Base-by-base conservation (phyloP, 2,329 filamentous ascomycete genomes). In the Neoascochyta sp. region DNA sequence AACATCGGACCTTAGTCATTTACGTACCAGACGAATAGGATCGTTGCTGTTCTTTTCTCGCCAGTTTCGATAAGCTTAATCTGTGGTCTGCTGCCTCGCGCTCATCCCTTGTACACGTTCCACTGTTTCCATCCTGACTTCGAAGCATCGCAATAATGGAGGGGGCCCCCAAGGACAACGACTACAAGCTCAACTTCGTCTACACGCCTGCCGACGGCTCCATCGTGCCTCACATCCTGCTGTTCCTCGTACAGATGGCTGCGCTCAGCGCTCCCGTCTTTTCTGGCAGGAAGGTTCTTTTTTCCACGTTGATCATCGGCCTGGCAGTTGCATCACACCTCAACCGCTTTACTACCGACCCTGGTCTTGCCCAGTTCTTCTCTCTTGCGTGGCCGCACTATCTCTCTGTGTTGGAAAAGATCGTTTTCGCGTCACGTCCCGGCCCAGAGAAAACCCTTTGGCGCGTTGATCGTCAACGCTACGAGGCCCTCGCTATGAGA, bases 351-450 rank as follows among this genome's bases (percentile, higher is more conserved):
- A 34, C 24, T 14, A 16, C 34, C 12, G 20, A 40, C 14, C n/a
- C 22, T 7, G 27, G 9, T 3, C 10, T 11, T 3, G 36, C 40
- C n/a, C 29, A 40, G 14, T 23, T 31, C 4, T 29, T 18, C 16
- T 24, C 26, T 9, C 18, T 43, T 6, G 19, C 20, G 3, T 43
- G 40, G 40, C 24, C 40, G 9, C 16, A 30, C 26, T 43, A 25
- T 12, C 29, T 43, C 10, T 25, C 28, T 4, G 39, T 36, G 16
- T 9, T 43, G 4, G 36, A 36, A 19, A 39, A 40, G 16, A 7
- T 20, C 18, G 14, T 43, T 6, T 23, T 17, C 16, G 12, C 22
- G 4, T 19, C 19, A 14, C n/a, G n/a, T n/a, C 3, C 22, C 11
- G 6, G 9, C 6, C 19, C 32, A 17, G 34, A 37, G 25, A 16